Evolutionary conservation across 192 early-diverging fungal species (phyloP).

Genomic region (Fimicolochytrium jonesii): DNA sequence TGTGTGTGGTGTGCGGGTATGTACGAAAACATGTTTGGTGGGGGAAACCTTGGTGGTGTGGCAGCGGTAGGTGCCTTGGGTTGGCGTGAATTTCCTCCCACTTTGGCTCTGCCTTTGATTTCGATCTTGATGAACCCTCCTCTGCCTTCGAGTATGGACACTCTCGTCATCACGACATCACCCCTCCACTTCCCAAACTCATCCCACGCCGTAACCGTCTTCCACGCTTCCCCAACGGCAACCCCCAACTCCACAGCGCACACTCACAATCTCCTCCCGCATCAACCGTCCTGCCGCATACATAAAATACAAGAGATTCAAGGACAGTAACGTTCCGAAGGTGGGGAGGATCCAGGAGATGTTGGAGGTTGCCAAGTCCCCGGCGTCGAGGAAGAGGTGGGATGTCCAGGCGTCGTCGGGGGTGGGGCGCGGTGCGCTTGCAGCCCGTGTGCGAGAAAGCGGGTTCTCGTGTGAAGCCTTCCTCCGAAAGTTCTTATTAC

Average conservation of each 20-base stretch:
- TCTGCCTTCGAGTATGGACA: not conserved
- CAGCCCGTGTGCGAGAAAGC: too few relatives aligned
- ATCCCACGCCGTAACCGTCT: not conserved
- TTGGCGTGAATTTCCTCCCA: not conserved
- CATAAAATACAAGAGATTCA: not conserved
- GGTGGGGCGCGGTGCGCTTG: too few relatives aligned
- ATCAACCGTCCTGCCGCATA: conserved; percentile 13
- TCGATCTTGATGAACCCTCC: not conserved
- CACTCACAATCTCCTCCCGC: conserved; percentile 7
- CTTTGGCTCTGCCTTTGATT: not conserved
- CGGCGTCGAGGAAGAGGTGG: not conserved
- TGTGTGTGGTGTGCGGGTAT: not conserved
- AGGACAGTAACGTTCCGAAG: not conserved
- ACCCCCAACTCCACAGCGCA: too few relatives aligned
- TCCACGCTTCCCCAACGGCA: conserved; percentile 5
- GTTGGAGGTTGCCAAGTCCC: not conserved
- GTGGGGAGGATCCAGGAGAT: conserved; percentile 15
- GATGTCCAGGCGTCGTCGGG: not conserved
- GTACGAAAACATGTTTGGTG: conserved; percentile 1
- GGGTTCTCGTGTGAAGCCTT: too few relatives aligned
- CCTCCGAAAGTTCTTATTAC: too few relatives aligned
- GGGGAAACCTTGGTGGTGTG: not conserved
- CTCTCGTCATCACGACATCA: not conserved
- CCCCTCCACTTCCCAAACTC: conserved; percentile 2
- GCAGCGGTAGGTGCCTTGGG: not conserved